Conservation (phyloP, 164 flowering plant genomes). For the Berberis vulgaris region DNA sequence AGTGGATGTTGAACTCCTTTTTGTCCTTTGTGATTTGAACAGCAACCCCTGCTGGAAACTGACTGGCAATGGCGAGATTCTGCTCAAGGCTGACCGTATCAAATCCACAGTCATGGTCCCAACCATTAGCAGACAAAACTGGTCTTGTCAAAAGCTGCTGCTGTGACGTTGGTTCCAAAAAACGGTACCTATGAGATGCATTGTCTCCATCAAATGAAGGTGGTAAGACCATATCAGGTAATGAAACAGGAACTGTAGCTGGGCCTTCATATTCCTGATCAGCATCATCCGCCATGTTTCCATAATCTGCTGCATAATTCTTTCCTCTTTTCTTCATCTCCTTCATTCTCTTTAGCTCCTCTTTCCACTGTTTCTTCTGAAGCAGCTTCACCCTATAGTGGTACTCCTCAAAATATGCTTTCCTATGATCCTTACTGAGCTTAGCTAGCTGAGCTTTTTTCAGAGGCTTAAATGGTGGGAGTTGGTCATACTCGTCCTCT, state of each 20-base stretch:
- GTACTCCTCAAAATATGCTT: conserved; percentile 89
- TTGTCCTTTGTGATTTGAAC: conserved; percentile 87
- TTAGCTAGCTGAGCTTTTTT: conserved; percentile 64
- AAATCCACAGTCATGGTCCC: conserved; percentile 98
- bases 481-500: conserved; percentile 91
- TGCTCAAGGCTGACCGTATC: conserved; percentile 87
- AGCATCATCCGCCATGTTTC: conserved; percentile 42
- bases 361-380: conserved; percentile 89
- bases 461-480: conserved; percentile 91
- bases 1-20: conserved; percentile 82
- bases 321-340: conserved; percentile 63
- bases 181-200: conserved; percentile 76
- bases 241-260: conserved; percentile 73
- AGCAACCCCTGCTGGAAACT: conserved; percentile 53
- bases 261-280: conserved; percentile 60
- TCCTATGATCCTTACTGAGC: conserved; percentile 79
- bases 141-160: conserved; percentile 59
- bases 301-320: conserved; percentile 20
- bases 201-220: conserved; percentile 81
- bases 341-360: conserved; percentile 69
- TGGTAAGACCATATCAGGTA: conserved; percentile 85
- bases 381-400: conserved; percentile 93
- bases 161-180: conserved; percentile 85
- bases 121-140: conserved; percentile 79
- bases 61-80: conserved; percentile 46